Evolutionary conservation across 108 stramenopile genomes (phyloP), one percentile per base, ranked within the genome.

Genomic region (Cyclotella atomus): DNA sequence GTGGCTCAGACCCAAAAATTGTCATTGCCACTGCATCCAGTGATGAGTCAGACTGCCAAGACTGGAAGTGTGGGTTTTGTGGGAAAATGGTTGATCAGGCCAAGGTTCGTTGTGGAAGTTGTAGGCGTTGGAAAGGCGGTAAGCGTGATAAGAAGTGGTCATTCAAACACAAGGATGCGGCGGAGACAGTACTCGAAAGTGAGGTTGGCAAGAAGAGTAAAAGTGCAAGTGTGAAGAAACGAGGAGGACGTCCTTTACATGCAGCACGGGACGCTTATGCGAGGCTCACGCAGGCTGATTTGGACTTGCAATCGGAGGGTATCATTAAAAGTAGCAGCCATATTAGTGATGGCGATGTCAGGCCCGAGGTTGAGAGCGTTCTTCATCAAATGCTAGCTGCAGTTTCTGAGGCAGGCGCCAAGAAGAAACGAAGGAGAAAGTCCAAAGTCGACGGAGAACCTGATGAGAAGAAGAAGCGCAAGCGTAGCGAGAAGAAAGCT

Each of bases 11-110:
- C n/a, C 47, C 9, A 12, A 10, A 49, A 49, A 17, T 49, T 49
- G 47, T 17, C 4, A n/a, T 49, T 49, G 7, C 41, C 2, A 33
- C 25, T 14, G n/a, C 46, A 19, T 34, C 44, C 28, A 67, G 47
- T 41, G 38, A 41, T 41, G 23, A 23, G 10, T n/a, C 52, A 23
- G 24, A 2, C 3, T 10, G 5, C 30, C 56, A 41, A 15, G 62
- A 63, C 44, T 76, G 75, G 75, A 50, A 33, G 21, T 76, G 75
- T 24, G n/a, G n/a, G n/a, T 41, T 62, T 12, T 77, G 76, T 35
- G 68, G 68, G 2, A 30, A 63, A 34, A 0, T 60, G 2, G 56
- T 77, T 23, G 20, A 65, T 8, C 45, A 35, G 14, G 62, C 21
- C 25, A 63, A 66, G 47, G 24, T 56, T 24, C 68, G 76, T 21